Conservation (phyloP, 768 basidiomycete species). For the Boletales sp. region DNA sequence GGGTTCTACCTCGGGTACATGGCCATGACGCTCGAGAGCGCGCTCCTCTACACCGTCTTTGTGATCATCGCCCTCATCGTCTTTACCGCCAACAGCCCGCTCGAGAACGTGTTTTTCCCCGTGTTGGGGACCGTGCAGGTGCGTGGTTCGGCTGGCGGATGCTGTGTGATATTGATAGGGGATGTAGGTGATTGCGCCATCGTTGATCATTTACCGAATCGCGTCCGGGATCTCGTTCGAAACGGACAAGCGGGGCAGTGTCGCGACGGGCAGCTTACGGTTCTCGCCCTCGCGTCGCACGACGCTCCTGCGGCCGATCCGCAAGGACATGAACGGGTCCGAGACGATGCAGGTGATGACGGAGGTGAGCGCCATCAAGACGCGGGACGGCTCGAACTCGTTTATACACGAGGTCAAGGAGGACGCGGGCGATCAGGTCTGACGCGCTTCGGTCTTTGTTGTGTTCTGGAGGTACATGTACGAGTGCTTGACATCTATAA, state of each 20-base stretch:
- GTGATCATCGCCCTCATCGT: slow-evolving; percentile 9
- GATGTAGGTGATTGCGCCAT: slow-evolving; percentile 8
- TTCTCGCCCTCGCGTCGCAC: slow-evolving; percentile 1
- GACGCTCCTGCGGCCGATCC: background rate
- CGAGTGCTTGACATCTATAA: too few relatives aligned
- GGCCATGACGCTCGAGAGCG: slow-evolving; percentile 26
- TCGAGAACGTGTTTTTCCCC: slow-evolving; percentile 22
- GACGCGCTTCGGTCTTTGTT: too few relatives aligned
- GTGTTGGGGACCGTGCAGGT: slow-evolving; percentile 22
- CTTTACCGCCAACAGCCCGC: slow-evolving; percentile 19
- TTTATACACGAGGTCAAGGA: slow-evolving; percentile 14
- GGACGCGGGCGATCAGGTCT: too few relatives aligned
- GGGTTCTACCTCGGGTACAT: slow-evolving; percentile 21
- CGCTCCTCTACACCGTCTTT: slow-evolving; percentile 13
- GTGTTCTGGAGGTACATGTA: too few relatives aligned
- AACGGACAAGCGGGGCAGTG: slow-evolving; percentile 7
- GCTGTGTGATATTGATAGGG: too few relatives aligned
- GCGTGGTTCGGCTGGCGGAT: background rate
- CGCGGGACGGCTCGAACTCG: slow-evolving; percentile 4
- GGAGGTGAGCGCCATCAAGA: background rate
- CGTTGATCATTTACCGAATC: slow-evolving; percentile 22
- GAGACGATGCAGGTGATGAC: slow-evolving; percentile 6
- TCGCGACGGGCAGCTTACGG: background rate
- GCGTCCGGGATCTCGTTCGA: slow-evolving; percentile 17
- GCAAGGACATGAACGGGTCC: slow-evolving; percentile 4